phyloP scores from a whole-genome alignment of 495 filamentous ascomycete species.

The Acidomyces sp. region DNA sequence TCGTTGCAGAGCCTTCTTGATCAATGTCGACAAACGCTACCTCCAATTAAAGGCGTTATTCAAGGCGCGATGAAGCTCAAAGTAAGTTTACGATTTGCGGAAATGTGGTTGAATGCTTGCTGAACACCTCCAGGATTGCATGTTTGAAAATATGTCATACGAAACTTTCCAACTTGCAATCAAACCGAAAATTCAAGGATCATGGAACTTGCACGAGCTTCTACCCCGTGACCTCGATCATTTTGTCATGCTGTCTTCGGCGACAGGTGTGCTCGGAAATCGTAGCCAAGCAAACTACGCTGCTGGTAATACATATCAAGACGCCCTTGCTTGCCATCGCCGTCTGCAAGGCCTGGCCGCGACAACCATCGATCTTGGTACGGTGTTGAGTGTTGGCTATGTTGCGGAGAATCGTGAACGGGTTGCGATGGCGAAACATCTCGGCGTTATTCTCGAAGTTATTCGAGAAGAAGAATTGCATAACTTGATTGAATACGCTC shows the following conservation, averaged over 20 bases:
- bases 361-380: background rate
- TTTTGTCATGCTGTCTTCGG: background rate
- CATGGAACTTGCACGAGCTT: slow-evolving; percentile 3
- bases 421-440: no score
- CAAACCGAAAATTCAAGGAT: slow-evolving; percentile 4
- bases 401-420: background rate
- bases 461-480: background rate
- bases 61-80: no score
- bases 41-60: no score
- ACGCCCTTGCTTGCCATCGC: background rate
- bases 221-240: slow-evolving; percentile 6
- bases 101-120: no score
- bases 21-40: no score
- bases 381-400: background rate
- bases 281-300: background rate
- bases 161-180: no score
- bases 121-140: no score
- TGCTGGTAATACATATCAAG: background rate
- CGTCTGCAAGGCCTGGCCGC: background rate
- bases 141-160: no score
- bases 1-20: no score
- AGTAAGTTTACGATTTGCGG: no score
- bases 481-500: no score
- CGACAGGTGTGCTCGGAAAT: background rate
- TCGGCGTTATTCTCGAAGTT: no score